Evolutionary conservation across 2,329 filamentous ascomycete genomes (phyloP).

Genomic region (Fusarium chaquense): DNA sequence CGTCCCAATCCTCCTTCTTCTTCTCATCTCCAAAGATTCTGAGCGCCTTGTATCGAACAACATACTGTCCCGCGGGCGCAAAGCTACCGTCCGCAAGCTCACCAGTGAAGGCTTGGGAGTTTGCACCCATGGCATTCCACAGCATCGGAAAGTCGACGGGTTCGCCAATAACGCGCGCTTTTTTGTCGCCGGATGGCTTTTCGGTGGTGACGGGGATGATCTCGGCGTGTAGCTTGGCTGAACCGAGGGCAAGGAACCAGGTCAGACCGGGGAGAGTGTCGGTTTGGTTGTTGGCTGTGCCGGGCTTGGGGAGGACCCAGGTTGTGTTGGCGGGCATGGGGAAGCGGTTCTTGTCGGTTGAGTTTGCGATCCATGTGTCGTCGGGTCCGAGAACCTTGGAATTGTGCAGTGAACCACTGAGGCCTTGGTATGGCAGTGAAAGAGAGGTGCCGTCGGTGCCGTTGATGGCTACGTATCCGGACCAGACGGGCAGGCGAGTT

Average conservation of each 20-base stretch:
- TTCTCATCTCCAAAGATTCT: constrained; percentile 63
- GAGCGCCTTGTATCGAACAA: constrained; percentile 62
- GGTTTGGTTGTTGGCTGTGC: constrained; percentile 48
- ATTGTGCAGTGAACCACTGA: constrained; percentile 53
- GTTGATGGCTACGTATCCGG: constrained; percentile 57
- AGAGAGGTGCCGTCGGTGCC: constrained; percentile 55
- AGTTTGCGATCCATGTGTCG: constrained; percentile 50
- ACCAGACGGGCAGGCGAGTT: constrained; percentile 56
- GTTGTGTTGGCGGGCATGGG: constrained; percentile 52
- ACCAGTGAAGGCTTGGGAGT: constrained; percentile 58
- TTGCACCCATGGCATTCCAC: constrained; percentile 46
- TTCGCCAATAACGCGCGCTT: constrained; percentile 57
- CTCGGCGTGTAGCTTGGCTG: constrained; percentile 58
- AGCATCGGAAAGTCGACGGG: constrained; percentile 57
- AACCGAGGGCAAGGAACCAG: constrained; percentile 60
- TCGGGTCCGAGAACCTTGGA: constrained; percentile 42
- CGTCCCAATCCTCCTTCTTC: constrained; percentile 61
- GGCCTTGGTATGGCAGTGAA: constrained; percentile 57
- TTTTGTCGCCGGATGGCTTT: constrained; percentile 43
- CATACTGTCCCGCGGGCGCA: constrained; percentile 63
- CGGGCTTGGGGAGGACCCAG: constrained; percentile 58
- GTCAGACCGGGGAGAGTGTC: constrained; percentile 56
- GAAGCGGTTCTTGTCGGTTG: constrained; percentile 48
- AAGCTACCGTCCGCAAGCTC: constrained; percentile 60
- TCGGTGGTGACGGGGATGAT: constrained; percentile 54